Conservation (phyloP, 306 rosid genomes). For the Canavalia gladiata region DNA sequence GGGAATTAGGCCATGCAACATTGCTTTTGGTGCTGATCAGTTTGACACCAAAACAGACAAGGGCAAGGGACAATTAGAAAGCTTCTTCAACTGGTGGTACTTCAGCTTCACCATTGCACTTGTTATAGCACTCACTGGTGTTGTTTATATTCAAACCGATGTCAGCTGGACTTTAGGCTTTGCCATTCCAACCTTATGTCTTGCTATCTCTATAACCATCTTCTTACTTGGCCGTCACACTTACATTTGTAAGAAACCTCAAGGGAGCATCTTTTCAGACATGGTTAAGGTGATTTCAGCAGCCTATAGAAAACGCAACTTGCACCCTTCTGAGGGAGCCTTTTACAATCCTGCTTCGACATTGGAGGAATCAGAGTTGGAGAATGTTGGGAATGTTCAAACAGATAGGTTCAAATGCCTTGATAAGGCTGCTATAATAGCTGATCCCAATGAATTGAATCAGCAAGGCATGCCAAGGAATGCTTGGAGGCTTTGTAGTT, state of each 20-base stretch:
- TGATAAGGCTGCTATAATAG: conserved; percentile 74
- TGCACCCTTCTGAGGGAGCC: conserved; percentile 11
- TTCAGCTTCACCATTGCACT: conserved; percentile 79
- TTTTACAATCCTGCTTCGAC: conserved; percentile 57
- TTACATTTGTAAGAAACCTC: conserved; percentile 63
- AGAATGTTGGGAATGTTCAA: conserved; percentile 41
- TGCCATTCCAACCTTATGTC: conserved; percentile 72
- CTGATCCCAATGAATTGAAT: conserved; percentile 59
- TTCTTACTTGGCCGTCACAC: conserved; percentile 71
- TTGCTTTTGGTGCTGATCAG: conserved; percentile 89
- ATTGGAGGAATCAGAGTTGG: not conserved
- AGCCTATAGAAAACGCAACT: conserved; percentile 56
- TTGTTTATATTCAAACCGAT: conserved; percentile 81
- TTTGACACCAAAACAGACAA: conserved; percentile 71
- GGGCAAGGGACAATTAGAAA: conserved; percentile 71
- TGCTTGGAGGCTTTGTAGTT: conserved; percentile 74
- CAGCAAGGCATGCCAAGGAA: conserved; percentile 57
- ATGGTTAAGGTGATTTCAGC: conserved; percentile 69
- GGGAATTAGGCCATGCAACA: conserved; percentile 87
- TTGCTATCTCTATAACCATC: conserved; percentile 64
- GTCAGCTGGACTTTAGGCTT: conserved; percentile 81
- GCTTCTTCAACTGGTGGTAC: conserved; percentile 96
- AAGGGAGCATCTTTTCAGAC: conserved; percentile 72
- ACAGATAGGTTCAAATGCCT: conserved; percentile 69
- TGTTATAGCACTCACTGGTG: conserved; percentile 69